These are phyloP conservation scores for Chaetomium sp. DNA, from an alignment of 2,329 filamentous ascomycete species.

Conservation along the genomic window DNA sequence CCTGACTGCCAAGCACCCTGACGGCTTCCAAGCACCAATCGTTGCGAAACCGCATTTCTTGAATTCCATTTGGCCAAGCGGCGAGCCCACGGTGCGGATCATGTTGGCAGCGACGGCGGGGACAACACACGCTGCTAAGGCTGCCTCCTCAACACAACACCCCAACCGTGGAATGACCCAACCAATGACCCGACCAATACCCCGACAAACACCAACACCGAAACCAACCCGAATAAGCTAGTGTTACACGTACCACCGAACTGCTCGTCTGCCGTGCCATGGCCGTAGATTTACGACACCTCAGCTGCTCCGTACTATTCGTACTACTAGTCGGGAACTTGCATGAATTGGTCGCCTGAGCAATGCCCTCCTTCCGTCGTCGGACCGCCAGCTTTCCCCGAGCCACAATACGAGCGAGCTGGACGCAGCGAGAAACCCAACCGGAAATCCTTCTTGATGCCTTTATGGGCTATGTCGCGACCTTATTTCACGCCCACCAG, in stretches of 20 bases:
- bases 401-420: not conserved
- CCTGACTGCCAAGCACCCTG: conserved; percentile 11
- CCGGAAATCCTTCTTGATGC: conserved; percentile 33
- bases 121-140: conserved; percentile 2
- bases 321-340: conserved; percentile 14
- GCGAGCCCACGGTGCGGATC: too few species aligned
- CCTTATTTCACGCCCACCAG: conserved; percentile 32
- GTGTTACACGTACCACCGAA: not conserved
- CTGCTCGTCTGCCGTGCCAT: conserved; percentile 19
- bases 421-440: not conserved
- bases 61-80: not conserved
- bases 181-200: not conserved
- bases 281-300: conserved; percentile 18
- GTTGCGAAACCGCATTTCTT: not conserved
- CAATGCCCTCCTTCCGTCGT: conserved; percentile 25
- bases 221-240: not conserved
- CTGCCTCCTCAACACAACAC: not conserved
- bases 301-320: not conserved
- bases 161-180: not conserved
- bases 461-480: conserved; percentile 37
- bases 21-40: conserved; percentile 20
- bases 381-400: conserved; percentile 9
- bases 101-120: not conserved
- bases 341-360: conserved; percentile 16
- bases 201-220: not conserved